Evolutionary conservation across 1,284 basidiomycete genomes (phyloP), one percentile per base, ranked within the genome.

Genomic region (Boletus semigastroideus): DNA sequence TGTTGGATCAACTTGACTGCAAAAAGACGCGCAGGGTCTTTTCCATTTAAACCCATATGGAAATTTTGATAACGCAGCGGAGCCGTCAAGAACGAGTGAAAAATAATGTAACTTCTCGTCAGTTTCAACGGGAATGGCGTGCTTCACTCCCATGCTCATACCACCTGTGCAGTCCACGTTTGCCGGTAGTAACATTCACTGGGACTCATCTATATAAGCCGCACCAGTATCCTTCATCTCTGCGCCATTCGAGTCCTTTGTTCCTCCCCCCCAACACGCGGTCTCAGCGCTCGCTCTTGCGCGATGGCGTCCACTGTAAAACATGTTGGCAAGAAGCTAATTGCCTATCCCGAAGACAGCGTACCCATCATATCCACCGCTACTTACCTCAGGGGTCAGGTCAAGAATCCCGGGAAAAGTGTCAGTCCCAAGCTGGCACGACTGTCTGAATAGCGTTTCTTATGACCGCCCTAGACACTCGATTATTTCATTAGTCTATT

Each of bases 401-500:
- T 71, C 41, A 57, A 56, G 11, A 63, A 79, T 55, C 84, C 85
- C 2, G 75, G 68, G 53, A 69, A 67, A 38, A 68, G 71, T 25
- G 87, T 87, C 25, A 39, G 63, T 77, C 67, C 12, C 39, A 37
- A 46, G 38, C 45, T 28, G 46, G 43, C 39, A 50, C 38, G 16
- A 16, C 31, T 16, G 33, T 16, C 33, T 33, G 13, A 41, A 44
- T 16, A 46, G 39, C 42, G 34, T 33, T 38, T 51, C 55, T 51
- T 50, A 50, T 48, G 48, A 7, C 9, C 10, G 10, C 0, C 48
- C 41, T 55, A 92, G 87, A 66, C 78, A 38, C 65, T 77, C 36
- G 59, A 74, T 48, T 96, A 94, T 63, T 31, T 92, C 28, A 62
- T 68, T 47, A 80, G 82, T 55, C 74, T 95, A 11, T 95, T 96